phyloP scores from a whole-genome alignment of 176 grass and related monocot genomes.

The Carex kokanica region DNA sequence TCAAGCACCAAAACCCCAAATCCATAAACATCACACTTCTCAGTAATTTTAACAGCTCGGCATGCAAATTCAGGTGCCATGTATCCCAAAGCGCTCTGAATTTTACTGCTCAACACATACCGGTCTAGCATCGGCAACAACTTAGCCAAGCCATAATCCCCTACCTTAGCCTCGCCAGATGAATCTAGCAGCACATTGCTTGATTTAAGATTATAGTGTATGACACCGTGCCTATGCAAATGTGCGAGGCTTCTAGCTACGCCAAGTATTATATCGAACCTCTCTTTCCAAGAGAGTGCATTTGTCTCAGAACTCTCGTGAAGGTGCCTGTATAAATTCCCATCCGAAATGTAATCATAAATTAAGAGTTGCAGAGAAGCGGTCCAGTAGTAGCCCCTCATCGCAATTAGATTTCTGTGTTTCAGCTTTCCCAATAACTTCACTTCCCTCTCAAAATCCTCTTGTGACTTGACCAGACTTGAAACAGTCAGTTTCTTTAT shows the following conservation, averaged over 20 bases:
- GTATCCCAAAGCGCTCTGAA: slow-evolving; percentile 92
- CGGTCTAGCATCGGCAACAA: slow-evolving; percentile 91
- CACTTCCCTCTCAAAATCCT: slow-evolving; percentile 97
- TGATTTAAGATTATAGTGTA: slow-evolving; percentile 98
- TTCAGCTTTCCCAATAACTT: slow-evolving; percentile 79
- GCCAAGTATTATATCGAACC: slow-evolving; percentile 85
- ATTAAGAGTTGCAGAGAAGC: slow-evolving; percentile 93
- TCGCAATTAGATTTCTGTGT: slow-evolving; percentile 72
- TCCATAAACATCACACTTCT: slow-evolving; percentile 93
- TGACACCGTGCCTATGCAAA: slow-evolving; percentile 72
- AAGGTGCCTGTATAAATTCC: slow-evolving; percentile 74
- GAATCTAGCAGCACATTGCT: slow-evolving; percentile 86
- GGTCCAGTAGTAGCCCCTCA: slow-evolving; percentile 97
- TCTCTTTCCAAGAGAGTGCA: slow-evolving; percentile 81
- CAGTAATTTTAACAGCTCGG: slow-evolving; percentile 89
- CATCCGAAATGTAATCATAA: slow-evolving; percentile 89
- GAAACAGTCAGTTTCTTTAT: slow-evolving; percentile 99
- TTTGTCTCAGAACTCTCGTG: slow-evolving; percentile 70
- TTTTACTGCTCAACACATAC: slow-evolving; percentile 95
- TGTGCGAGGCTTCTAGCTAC: slow-evolving; percentile 79
- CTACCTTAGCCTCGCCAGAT: slow-evolving; percentile 70
- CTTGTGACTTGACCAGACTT: slow-evolving; percentile 96
- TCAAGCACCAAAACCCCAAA: slow-evolving; percentile 85
- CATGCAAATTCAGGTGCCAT: slow-evolving; percentile 98
- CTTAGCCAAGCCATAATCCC: slow-evolving; percentile 98